Evolutionary conservation across 169 alveolate species (phyloP), one percentile per base, ranked within the genome.

Genomic region (Neospora caninum): DNA sequence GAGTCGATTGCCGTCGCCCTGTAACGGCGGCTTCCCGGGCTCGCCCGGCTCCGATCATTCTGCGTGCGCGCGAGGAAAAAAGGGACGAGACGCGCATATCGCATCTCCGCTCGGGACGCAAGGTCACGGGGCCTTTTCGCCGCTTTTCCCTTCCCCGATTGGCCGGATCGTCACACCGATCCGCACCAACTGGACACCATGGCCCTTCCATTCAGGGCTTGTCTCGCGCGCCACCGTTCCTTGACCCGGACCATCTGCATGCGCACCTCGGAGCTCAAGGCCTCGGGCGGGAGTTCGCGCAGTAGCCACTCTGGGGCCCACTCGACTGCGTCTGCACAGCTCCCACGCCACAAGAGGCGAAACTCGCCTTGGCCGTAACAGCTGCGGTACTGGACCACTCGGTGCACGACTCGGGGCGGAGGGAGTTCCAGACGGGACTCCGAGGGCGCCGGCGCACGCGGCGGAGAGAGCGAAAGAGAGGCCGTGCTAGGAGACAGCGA

Each of bases 241-340:
- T 82, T 82, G 41, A 42, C 89, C 9, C 89, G 54, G 39, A 13
- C 64, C 89, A 82, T 82, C 39, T 82, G 89, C 89, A 82, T 25
- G 69, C 89, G 69, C 53, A 82, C 89, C 7, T 38, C 89, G 67
- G 67, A 36, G 69, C 89, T 82, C 38, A 82, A n/a, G 43, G 89
- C 34, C 41, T 42, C 89, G 27, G 58, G 88, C 41, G 89, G 67
- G n/a, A 82, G 89, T 67, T 82, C 39, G 20, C 0, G 38, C 67
- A 82, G 34, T 20, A 82, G 38, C 67, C 89, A 82, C 67, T 82
- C 89, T 6, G 89, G 89, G 38, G 67, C 67, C 89, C 89, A 82
- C 67, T 82, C 89, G 29, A 42, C 89, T 6, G 89, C 53, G 89
- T 42, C 64, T 41, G 89, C 39, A 43, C 86, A 39, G 64, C 89